phyloP scores from a whole-genome alignment of 2,329 filamentous ascomycete species.

The Talaromyces marneffei region DNA sequence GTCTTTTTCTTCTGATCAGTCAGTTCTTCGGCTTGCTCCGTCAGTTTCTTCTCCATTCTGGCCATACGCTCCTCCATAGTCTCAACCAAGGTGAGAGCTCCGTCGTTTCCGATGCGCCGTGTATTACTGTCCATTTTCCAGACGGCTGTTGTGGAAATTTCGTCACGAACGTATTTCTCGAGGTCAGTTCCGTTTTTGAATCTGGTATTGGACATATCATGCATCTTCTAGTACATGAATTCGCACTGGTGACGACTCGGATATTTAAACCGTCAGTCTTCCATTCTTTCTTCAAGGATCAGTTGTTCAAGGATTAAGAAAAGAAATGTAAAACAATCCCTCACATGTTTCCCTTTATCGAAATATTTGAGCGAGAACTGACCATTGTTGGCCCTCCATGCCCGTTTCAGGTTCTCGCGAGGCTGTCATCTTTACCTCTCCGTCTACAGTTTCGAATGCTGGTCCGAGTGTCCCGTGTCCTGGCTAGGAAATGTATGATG shows the following conservation, averaged over 20 bases:
- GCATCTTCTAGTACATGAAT: constrained; percentile 1
- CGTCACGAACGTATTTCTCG: constrained; percentile 3
- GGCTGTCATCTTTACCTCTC: background rate
- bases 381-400: background rate
- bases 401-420: background rate
- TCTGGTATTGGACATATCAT: background rate
- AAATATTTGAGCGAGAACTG: background rate
- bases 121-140: constrained; percentile 1
- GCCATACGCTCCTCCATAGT: constrained; percentile 4
- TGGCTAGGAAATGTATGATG: constrained; percentile 1
- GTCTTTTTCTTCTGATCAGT: background rate
- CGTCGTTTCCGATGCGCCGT: background rate
- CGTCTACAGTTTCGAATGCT: background rate
- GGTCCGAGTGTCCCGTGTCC: background rate
- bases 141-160: background rate
- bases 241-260: background rate
- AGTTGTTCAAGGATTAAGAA: background rate
- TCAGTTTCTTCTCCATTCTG: constrained; percentile 6
- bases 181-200: constrained; percentile 1
- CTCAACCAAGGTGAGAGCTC: background rate
- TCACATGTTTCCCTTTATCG: background rate
- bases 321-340: constrained; percentile 1
- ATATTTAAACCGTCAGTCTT: constrained; percentile 4
- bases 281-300: background rate
- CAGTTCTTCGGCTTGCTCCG: background rate